These are phyloP conservation scores for Cutaneotrichosporon cyanovorans DNA, from an alignment of 1,284 basidiomycete species.

Conservation along the genomic window DNA sequence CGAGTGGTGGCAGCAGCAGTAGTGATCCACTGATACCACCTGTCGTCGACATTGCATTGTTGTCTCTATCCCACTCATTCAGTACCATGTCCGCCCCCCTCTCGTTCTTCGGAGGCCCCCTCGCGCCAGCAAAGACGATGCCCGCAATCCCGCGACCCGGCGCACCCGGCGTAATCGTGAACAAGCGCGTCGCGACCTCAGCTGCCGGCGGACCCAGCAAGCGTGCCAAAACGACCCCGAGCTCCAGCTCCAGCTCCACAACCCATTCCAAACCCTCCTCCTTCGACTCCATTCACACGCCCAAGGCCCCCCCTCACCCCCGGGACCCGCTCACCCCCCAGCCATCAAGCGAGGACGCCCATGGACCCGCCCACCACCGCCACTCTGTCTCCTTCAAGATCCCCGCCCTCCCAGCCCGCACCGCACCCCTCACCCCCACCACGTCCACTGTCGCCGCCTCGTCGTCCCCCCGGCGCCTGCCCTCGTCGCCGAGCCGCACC, in stretches of 20 bases:
- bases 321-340: conserved; percentile 18
- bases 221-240: conserved; percentile 1
- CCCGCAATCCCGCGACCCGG: background rate
- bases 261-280: too few species aligned
- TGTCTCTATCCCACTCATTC: background rate
- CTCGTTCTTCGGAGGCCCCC: background rate
- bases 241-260: background rate
- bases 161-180: background rate
- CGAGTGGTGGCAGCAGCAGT: too few species aligned
- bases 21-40: too few species aligned
- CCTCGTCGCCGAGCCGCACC: conserved; percentile 14
- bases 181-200: conserved; percentile 1
- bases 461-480: conserved; percentile 28
- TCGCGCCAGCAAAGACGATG: background rate
- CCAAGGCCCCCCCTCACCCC: background rate
- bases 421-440: conserved; percentile 29
- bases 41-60: background rate
- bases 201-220: background rate
- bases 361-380: background rate
- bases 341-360: conserved; percentile 17
- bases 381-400: conserved; percentile 15
- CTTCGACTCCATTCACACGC: too few species aligned
- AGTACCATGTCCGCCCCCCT: background rate
- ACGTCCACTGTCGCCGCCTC: conserved; percentile 39
- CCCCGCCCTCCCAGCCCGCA: conserved; percentile 11